Percentiles rank a stretch among this genome's conserved stretches.
Conservation (phyloP, 805 yeast genomes). For the Teunomyces panamensis region DNA sequence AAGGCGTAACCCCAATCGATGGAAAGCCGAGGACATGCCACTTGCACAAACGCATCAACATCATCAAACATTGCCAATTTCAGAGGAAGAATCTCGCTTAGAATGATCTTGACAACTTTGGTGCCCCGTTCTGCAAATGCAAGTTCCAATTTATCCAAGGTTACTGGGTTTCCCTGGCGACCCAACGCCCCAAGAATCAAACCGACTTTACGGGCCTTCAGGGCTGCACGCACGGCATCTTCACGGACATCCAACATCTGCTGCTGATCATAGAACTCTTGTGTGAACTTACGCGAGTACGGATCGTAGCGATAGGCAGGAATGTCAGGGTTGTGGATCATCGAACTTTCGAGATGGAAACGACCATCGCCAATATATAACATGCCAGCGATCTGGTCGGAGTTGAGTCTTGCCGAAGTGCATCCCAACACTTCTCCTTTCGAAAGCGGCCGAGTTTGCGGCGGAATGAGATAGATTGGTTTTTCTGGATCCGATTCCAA, state of each 20-base stretch:
- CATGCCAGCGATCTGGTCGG: conserved; percentile 69
- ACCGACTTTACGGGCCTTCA: conserved; percentile 64
- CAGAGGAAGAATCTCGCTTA: conserved; percentile 91
- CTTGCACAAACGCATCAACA: conserved; percentile 93
- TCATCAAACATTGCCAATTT: conserved; percentile 90
- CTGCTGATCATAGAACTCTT: conserved; percentile 82
- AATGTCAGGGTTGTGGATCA: conserved; percentile 93
- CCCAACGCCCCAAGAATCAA: conserved; percentile 91
- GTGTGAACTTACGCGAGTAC: conserved; percentile 84
- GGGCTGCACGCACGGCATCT: conserved; percentile 69
- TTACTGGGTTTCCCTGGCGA: conserved; percentile 85
- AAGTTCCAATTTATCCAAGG: conserved; percentile 64
- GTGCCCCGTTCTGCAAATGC: conserved; percentile 54
- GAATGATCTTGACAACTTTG: conserved; percentile 72
- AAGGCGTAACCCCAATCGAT: conserved; percentile 99
- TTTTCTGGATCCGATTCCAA: conserved; percentile 49
- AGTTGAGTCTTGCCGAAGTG: conserved; percentile 79
- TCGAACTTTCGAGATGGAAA: conserved; percentile 90
- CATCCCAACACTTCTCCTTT: conserved; percentile 97
- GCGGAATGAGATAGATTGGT: conserved; percentile 67
- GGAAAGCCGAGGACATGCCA: conserved; percentile 93
- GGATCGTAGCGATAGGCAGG: conserved; percentile 96
- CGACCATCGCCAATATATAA: conserved; percentile 95
- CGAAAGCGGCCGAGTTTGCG: conserved; percentile 89
- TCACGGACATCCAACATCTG: conserved; percentile 74